phyloP scores from a whole-genome alignment of 495 filamentous ascomycete species.

The Xylaria castorea region DNA sequence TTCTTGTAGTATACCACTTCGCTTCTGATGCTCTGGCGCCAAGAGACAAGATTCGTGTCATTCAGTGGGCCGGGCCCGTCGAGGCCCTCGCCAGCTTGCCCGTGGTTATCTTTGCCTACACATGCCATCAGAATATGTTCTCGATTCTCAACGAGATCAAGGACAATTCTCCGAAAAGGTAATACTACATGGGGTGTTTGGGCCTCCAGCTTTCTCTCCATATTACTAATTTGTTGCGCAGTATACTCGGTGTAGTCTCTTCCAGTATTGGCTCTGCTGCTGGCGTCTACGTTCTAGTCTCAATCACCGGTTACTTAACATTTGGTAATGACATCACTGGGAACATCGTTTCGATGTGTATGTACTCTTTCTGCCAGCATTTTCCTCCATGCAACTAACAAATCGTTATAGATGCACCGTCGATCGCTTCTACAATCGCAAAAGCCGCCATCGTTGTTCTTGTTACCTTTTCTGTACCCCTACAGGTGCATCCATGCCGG shows the following conservation, averaged over 20 bases:
- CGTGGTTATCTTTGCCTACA: slow-evolving; percentile 97
- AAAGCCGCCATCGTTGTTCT: slow-evolving; percentile 95
- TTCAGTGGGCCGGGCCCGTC: slow-evolving; percentile 79
- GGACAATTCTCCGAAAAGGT: slow-evolving; percentile 72
- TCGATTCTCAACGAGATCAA: slow-evolving; percentile 94
- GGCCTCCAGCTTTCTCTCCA: background rate
- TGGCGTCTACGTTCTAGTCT: slow-evolving; percentile 85
- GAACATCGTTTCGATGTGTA: slow-evolving; percentile 94
- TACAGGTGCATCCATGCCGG: slow-evolving; percentile 94
- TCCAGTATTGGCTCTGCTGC: slow-evolving; percentile 84
- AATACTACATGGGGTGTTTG: background rate
- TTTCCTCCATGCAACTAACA: slow-evolving; percentile 13
- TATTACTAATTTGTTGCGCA: slow-evolving; percentile 46
- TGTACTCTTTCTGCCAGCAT: slow-evolving; percentile 27
- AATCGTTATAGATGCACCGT: slow-evolving; percentile 64
- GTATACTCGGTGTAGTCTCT: slow-evolving; percentile 79
- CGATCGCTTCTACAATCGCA: slow-evolving; percentile 85
- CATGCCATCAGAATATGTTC: slow-evolving; percentile 99
- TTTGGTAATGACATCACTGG: slow-evolving; percentile 86
- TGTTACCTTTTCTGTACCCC: slow-evolving; percentile 95
- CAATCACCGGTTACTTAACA: slow-evolving; percentile 92
- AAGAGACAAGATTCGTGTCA: slow-evolving; percentile 72
- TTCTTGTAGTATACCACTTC: slow-evolving; percentile 92
- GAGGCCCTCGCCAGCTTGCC: slow-evolving; percentile 85
- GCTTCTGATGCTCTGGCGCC: slow-evolving; percentile 76